phyloP scores from a whole-genome alignment of 257 asterid genomes.

The Lantana camara region DNA sequence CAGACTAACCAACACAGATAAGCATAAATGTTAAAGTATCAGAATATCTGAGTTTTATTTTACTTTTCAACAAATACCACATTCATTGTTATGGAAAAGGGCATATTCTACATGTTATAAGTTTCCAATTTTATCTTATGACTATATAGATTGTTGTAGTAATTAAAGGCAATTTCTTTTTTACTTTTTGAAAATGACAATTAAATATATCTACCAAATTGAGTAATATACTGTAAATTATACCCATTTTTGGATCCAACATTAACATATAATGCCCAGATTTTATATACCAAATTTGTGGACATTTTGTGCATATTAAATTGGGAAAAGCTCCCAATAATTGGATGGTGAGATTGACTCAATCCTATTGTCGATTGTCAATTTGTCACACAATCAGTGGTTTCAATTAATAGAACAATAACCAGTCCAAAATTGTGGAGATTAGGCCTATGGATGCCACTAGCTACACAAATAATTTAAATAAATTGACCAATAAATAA shows the following conservation, averaged over 20 bases:
- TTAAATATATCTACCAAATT: too few species aligned
- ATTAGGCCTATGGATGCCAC: constrained; percentile 21
- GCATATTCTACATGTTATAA: not conserved
- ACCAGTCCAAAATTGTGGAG: constrained; percentile 19
- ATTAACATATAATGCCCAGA: constrained; percentile 4
- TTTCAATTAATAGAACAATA: constrained; percentile 15
- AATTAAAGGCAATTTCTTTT: too few species aligned
- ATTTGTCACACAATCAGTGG: constrained; percentile 14
- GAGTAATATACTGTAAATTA: too few species aligned
- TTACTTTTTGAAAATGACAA: too few species aligned
- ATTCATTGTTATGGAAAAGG: not conserved
- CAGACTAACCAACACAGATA: constrained; percentile 2
- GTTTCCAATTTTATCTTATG: not conserved
- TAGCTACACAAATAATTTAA: not conserved
- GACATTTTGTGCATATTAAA: not conserved
- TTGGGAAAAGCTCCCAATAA: constrained; percentile 37
- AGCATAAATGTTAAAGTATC: too few species aligned
- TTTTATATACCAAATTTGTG: not conserved
- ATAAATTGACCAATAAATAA: too few species aligned
- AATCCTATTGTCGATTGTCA: constrained; percentile 14
- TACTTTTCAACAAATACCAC: not conserved
- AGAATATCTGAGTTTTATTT: not conserved
- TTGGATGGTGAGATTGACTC: constrained; percentile 41
- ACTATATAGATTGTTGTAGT: not conserved
- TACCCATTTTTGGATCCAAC: constrained; percentile 14